phyloP scores from a whole-genome alignment of 1,139 yeast species.

The Taphrina confusa region DNA sequence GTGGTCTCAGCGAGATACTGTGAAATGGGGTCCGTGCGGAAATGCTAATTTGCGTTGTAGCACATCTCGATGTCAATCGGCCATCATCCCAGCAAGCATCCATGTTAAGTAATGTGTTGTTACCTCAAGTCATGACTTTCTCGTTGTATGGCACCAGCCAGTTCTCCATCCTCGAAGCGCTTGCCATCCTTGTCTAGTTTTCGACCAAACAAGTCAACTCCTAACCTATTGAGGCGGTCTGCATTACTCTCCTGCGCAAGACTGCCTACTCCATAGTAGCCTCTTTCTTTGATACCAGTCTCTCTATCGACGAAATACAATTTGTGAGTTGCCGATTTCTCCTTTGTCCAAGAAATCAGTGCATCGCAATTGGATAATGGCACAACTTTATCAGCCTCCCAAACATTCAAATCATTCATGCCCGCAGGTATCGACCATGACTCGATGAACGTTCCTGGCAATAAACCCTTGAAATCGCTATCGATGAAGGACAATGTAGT shows the following conservation, averaged over 20 bases:
- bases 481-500: slow-evolving; percentile 65
- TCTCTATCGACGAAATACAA: slow-evolving; percentile 24
- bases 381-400: slow-evolving; percentile 21
- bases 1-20: no score
- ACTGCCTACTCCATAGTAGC: slow-evolving; percentile 21
- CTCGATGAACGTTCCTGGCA: slow-evolving; percentile 76
- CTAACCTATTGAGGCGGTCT: slow-evolving; percentile 22
- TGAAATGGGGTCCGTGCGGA: no score
- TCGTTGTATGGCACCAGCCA: slow-evolving; percentile 16
- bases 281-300: neutral
- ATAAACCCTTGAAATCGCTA: slow-evolving; percentile 80
- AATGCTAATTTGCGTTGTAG: no score
- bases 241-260: neutral
- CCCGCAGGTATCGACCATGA: slow-evolving; percentile 39
- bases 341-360: slow-evolving; percentile 8
- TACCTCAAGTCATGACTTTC: no score
- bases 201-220: slow-evolving; percentile 22
- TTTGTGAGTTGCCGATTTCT: neutral
- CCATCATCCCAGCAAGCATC: no score
- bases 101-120: no score
- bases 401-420: slow-evolving; percentile 40
- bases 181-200: slow-evolving; percentile 14
- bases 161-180: slow-evolving; percentile 13
- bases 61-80: no score
- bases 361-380: slow-evolving; percentile 1